Evolutionary conservation across 805 yeast species (phyloP), one percentile per base, ranked within the genome.

Genomic region (Saturnispora besseyi): DNA sequence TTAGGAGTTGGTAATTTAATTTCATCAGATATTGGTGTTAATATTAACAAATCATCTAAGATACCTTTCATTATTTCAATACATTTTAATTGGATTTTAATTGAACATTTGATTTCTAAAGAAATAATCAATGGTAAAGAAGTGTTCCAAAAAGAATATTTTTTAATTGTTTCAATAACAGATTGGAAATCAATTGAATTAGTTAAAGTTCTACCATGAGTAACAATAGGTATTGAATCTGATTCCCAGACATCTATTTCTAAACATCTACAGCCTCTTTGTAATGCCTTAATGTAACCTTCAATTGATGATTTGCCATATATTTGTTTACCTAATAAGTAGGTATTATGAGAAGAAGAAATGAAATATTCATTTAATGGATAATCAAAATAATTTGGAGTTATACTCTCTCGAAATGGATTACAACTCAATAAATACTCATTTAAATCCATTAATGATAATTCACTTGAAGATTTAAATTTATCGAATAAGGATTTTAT

Each of bases 231-330:
- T 0, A 84, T 90, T 12, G 62, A 65, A 9, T 34, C 43, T 4
- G 67, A 86, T 68, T 91, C 96, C 99, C 99, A 93, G 21, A 93
- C 73, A 64, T 93, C 99, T 38, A 93, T 80, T 61, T 93, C 99
- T n/a, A 93, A 73, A 54, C 96, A 90, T 42, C 96, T 73, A 59
- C 98, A 93, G 1, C 99, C 98, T 49, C 89, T 77, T 62, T 89
- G 96, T 45, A 93, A 68, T 0, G 87, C 93, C 46, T 84, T 77
- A 15, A 88, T 81, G 57, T 93, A 93, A 0, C 95, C 95, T 60
- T 91, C 97, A 2, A 88, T 80, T 0, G 97, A 87, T 0, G 96
- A 84, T 3, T 78, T 81, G 21, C 93, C 96, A 2, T 82, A 96
- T 15, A 87, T 76, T 61, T 93, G 99, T 36, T 93, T 73, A 0